Base-by-base conservation (phyloP, 2,329 filamentous ascomycete genomes). In the Cladobotryum mycophilum region DNA sequence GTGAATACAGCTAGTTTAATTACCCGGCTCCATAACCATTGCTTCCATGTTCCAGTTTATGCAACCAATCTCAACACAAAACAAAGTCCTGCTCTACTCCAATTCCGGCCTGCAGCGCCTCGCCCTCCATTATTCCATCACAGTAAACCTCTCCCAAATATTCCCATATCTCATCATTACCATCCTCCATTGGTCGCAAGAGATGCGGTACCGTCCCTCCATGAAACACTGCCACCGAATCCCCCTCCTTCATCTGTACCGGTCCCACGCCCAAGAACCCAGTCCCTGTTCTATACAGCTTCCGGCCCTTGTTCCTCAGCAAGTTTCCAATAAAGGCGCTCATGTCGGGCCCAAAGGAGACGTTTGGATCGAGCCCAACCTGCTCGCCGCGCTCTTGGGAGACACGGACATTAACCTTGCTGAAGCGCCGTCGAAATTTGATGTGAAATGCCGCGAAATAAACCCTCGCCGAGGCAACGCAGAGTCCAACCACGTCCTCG, bases 51-150 rank as follows among this genome's bases (percentile, higher is more conserved):
- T n/a, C n/a, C n/a, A n/a, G n/a, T n/a, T 20, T 20, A 5, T 5
- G 20, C 20, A 5, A 20, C 20, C 20, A 20, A 20, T 20, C 6
- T 30, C 9, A 30, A 8, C 25, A 30, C 6, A 57, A 15, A 6
- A 53, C 11, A 34, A 55, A 56, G 3, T 14, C n/a, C 33, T 5
- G 33, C 1, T 54, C 48, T 5, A 30, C 17, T 5, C 37, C 41
- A 8, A 45, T 25, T 2, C 37, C 38, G 17, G 22, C 53, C 53
- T 52, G 46, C 49, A 63, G 45, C 13, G 59, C 47, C 52, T 68
- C 62, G 1, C 65, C 66, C 13, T 66, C 49, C 65, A 68, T 68
- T 14, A 67, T 45, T 3, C 65, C 64, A 15, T 67, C 64, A 35
- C 64, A 67, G 43, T 67, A 69, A 2, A 59, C 58, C 51, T 65